A percentile compares a stretch with the other conserved stretches of the same genome.
Evolutionary conservation across 495 filamentous ascomycete species (phyloP).

Genomic region (Hypoxylon perforatum): DNA sequence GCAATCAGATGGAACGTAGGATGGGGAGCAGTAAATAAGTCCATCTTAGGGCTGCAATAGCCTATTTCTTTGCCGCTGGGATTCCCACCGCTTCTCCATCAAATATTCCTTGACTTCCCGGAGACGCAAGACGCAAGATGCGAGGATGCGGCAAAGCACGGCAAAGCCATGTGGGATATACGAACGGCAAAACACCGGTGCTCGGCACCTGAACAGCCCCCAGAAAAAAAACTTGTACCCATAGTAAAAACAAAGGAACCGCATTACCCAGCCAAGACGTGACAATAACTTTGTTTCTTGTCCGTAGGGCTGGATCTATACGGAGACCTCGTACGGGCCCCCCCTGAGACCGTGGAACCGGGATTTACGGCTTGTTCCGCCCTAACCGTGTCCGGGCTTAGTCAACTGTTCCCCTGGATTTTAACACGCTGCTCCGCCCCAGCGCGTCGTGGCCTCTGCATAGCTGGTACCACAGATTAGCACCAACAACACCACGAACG

Average conservation of each 20-base stretch:
- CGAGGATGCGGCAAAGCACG: too few relatives aligned
- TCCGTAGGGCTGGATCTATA: background rate
- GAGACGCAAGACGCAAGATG: too few relatives aligned
- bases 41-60: too few relatives aligned
- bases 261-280: background rate
- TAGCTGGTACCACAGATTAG: conserved; percentile 9
- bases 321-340: background rate
- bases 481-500: background rate
- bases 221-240: too few relatives aligned
- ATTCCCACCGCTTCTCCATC: too few relatives aligned
- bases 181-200: too few relatives aligned
- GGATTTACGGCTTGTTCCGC: conserved; percentile 19
- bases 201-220: too few relatives aligned
- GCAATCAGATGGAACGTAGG: too few relatives aligned
- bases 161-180: too few relatives aligned
- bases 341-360: background rate
- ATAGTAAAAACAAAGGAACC: background rate
- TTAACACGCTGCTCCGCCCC: conserved; percentile 21
- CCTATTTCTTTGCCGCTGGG: too few relatives aligned
- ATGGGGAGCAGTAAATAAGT: too few relatives aligned
- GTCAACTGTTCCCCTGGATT: conserved; percentile 9
- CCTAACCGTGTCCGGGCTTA: background rate
- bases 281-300: background rate
- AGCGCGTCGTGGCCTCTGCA: conserved; percentile 26
- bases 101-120: too few relatives aligned